Base-by-base conservation (phyloP, 306 rosid genomes). In the Cicer arietinum region DNA sequence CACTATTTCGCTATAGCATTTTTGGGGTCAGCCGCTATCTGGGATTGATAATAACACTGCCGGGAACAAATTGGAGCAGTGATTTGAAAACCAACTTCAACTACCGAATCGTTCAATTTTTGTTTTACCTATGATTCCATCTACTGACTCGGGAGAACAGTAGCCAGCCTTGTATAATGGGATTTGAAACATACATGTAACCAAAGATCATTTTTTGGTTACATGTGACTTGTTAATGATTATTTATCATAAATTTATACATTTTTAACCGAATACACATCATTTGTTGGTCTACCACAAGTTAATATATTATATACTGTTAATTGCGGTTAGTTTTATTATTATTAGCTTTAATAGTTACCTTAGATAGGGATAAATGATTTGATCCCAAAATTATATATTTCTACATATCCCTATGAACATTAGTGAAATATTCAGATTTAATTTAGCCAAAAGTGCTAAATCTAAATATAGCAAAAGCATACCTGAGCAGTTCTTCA, bases 401-500 rank as follows among this genome's bases (percentile, higher is more conserved):
- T 30, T 30, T 30, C 37, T 53, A 7, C 62, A 56, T 30, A 59
- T 8, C 43, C 18, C 43, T 30, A 13, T 59, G n/a, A 30, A 30
- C 2, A 59, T 59, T 35, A 60, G 45, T 60, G 44, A n/a, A 60
- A 60, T 8, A 54, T 54, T 54, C 10, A 54, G 60, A 54, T 54
- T 54, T 41, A 67, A 16, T 63, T 20, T 17, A 79, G 61, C 25
- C 41, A 44, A 10, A 42, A 43, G 61, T 64, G 61, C 25, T 42
- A 69, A 59, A 81, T 51, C 64, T 79, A 52, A 14, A 79, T 75
- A 64, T 44, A 62, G 45, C 53, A 39, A 72, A 44, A 73, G 60
- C 81, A 69, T 71, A 94, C 99, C 99, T 87, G 87, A 83, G 88
- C 62, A 83, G 46, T 79, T 94, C 96, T 79, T 94, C 95, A 72